Evolutionary conservation across 2,329 filamentous ascomycete species (phyloP), one percentile per base, ranked within the genome.

Genomic region (Exophiala alcalophila): DNA sequence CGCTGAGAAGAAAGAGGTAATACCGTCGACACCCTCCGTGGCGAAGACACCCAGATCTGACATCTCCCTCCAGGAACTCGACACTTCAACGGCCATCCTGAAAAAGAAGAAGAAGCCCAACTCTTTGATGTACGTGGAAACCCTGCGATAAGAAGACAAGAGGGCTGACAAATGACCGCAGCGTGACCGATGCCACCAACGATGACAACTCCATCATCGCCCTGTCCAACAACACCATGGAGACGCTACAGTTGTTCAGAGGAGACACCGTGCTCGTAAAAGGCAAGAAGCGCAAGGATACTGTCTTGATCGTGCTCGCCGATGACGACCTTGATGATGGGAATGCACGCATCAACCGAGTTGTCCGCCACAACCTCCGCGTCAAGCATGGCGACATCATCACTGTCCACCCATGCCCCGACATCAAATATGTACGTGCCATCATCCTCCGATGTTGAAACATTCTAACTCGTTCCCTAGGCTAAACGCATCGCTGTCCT

Each of bases 81-180:
- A 95, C 65, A 88, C 84, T 51, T 81, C 92, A 39, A 98, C 92
- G 31, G 92, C 92, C 57, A 98, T 98, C 60, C 80, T 98, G 62
- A 97, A 96, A 77, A 97, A 97, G 80, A 98, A 98, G 85, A 98
- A 98, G 90, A 98, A 98, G 87, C 90, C 90, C 60, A 98, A 98
- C 73, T 94, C 91, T 64, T 73, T 98, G 67, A 94, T 98, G 89
- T 94, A 77, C 67, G 83, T 68, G 44, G 29, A 28, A 31, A 27
- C 34, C 4, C 11, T 25, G 8, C 27, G 12, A 31, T 23, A 31
- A 18, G 19, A 11, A n/a, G 32, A 16, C 18, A 43, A 29, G 43
- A 38, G 34, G 47, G 37, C 49, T 38, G 39, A 54, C 53, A 52
- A 57, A 43, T 44, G 21, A 32, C 27, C 47, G 57, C 61, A 95